Percentiles rank a stretch among this genome's conserved stretches.
These are phyloP conservation scores for Fraxinus albicans DNA, from an alignment of 305 asterid species.

Conservation along the genomic window DNA sequence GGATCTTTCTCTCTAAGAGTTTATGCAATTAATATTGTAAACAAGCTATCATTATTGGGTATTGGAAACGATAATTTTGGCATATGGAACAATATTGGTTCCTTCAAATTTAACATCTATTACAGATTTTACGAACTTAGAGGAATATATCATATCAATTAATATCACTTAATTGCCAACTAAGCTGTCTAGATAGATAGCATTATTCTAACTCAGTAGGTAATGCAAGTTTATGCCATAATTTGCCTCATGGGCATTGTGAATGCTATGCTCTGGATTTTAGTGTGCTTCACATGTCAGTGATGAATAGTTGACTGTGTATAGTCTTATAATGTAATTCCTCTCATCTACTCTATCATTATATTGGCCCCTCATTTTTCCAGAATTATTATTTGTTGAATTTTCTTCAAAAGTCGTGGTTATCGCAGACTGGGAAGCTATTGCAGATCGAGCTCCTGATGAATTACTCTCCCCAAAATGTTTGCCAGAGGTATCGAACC, in stretches of 20 bases:
- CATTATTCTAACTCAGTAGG: not conserved
- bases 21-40: not conserved
- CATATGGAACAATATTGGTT: not conserved
- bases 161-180: not conserved
- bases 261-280: not conserved
- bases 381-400: not conserved
- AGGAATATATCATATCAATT: not conserved
- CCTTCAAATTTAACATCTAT: not conserved
- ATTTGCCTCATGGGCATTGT: not conserved
- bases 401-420: conserved; percentile 18
- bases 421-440: conserved; percentile 84
- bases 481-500: conserved; percentile 58
- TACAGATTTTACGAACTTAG: not conserved
- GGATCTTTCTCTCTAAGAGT: not conserved
- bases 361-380: not conserved
- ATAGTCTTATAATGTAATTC: not conserved
- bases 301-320: not conserved
- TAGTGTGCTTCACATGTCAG: not conserved
- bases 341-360: not conserved
- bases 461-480: conserved; percentile 59
- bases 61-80: not conserved
- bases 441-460: conserved; percentile 76
- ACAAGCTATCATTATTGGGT: not conserved
- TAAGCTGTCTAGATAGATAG: not conserved
- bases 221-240: not conserved